phyloP scores from a whole-genome alignment of 1,284 basidiomycete genomes.

The Cryptococcus maquisensis region DNA sequence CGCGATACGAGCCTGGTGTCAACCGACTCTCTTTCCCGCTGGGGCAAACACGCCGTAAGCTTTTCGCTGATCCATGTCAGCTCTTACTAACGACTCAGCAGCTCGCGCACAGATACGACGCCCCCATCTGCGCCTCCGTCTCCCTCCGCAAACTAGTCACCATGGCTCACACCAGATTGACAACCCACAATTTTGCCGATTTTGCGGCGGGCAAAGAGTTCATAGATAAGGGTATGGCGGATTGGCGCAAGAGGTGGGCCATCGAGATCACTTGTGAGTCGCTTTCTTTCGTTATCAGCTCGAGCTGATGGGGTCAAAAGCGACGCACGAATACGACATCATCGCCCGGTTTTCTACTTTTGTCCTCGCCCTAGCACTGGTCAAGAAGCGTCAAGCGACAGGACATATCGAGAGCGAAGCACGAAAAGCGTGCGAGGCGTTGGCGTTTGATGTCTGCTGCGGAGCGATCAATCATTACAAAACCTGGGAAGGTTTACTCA shows the following conservation, averaged over 20 bases:
- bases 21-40: slow-evolving; percentile 4
- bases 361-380: slow-evolving; percentile 13
- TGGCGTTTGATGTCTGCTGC: slow-evolving; percentile 22
- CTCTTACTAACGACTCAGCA: not conserved
- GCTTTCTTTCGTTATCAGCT: not conserved
- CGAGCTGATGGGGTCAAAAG: not conserved
- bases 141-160: slow-evolving; percentile 16
- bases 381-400: slow-evolving; percentile 4
- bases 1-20: slow-evolving; percentile 12
- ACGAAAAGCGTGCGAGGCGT: slow-evolving; percentile 7
- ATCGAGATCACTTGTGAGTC: slow-evolving; percentile 13
- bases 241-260: slow-evolving; percentile 16
- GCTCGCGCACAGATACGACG: slow-evolving; percentile 13
- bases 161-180: slow-evolving; percentile 6
- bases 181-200: not conserved
- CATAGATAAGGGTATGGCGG: slow-evolving; percentile 8
- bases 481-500: slow-evolving; percentile 15
- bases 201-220: slow-evolving; percentile 2
- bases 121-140: slow-evolving; percentile 18
- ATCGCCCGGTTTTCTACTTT: slow-evolving; percentile 18
- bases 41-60: slow-evolving; percentile 18
- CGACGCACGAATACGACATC: slow-evolving; percentile 19
- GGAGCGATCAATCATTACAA: slow-evolving; percentile 16
- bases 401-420: slow-evolving; percentile 7
- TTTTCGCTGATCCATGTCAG: not conserved